A percentile compares a stretch with the other conserved stretches of the same genome.
These are phyloP conservation scores for Asterophora lycoperdoides DNA, from an alignment of 768 basidiomycete genomes.

Conservation along the genomic window DNA sequence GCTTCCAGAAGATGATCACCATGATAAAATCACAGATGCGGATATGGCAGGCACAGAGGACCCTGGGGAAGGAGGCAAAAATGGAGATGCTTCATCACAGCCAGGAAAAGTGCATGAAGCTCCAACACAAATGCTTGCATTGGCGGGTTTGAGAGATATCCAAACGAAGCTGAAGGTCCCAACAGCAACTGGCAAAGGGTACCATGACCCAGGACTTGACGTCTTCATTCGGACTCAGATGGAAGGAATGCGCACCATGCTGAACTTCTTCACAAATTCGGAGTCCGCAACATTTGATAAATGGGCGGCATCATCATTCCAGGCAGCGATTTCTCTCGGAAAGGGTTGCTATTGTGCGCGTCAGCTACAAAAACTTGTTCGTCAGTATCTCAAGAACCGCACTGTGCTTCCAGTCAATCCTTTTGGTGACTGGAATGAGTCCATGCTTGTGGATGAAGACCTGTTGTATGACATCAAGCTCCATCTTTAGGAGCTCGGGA, in stretches of 20 bases:
- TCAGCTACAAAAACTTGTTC: slow-evolving; percentile 7
- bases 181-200: not conserved
- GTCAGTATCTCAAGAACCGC: slow-evolving; percentile 17
- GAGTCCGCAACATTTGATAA: slow-evolving; percentile 2
- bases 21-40: no score
- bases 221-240: not conserved
- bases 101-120: no score
- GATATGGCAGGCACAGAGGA: no score
- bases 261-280: slow-evolving; percentile 5
- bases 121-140: no score
- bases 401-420: slow-evolving; percentile 23
- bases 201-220: slow-evolving; percentile 3
- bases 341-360: slow-evolving; percentile 1
- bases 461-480: slow-evolving; percentile 23
- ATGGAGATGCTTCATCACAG: no score
- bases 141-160: no score
- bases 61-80: no score
- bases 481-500: slow-evolving; percentile 22
- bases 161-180: not conserved
- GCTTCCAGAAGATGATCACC: no score
- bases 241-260: slow-evolving; percentile 7
- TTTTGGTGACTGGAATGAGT: slow-evolving; percentile 26
- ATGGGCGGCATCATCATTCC: slow-evolving; percentile 3
- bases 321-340: slow-evolving; percentile 4
- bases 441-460: slow-evolving; percentile 29